Evolutionary conservation across 257 asterid genomes (phyloP), one percentile per base, ranked within the genome.

Genomic region (Solanum piurae): DNA sequence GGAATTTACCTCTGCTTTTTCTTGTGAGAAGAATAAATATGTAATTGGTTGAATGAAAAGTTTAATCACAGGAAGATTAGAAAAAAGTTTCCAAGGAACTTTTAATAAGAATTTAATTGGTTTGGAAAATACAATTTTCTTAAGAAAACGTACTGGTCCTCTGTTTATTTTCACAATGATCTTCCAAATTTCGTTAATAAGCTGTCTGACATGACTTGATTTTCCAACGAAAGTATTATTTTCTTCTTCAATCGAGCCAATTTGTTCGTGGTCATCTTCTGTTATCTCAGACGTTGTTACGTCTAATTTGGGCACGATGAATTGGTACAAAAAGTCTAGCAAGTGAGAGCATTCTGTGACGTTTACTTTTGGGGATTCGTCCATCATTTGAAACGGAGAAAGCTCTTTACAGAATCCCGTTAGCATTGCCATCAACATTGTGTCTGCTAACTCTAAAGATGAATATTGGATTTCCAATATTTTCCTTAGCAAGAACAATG

Each of bases 281-380:
- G 10, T 52, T 8, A 71, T 33, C 5, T 87, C 86, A 27, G 76
- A 9, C 4, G 80, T 25, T 36, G 80, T 25, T 25, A 7, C 76
- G 8, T 90, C 93, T 2, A 44, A 2, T 12, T 86, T 84, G 1
- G 95, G 94, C 75, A 93, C 94, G 55, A 95, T 91, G 34, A 82
- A 83, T 37, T 58, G 93, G 88, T 93, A 95, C 46, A 94, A 20
- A n/a, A 93, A 89, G 80, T 92, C 96, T 0, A 95, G 94, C 12
- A 93, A 23, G 29, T 94, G 97, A 29, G 96, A 86, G 27, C 88
- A 86, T 49, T 80, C 87, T 29, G 38, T 71, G 12, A 89, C 80
- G n/a, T 38, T 73, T 29, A 84, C 42, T 18, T 18, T 49, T 6
- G 83, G 71, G 18, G 75, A 20, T 23, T 74, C 84, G 5, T 87